A percentile compares a stretch with the other conserved stretches of the same genome.
Conservation (phyloP, 108 stramenopile genomes). For the Pseudonitzschia multiseries region DNA sequence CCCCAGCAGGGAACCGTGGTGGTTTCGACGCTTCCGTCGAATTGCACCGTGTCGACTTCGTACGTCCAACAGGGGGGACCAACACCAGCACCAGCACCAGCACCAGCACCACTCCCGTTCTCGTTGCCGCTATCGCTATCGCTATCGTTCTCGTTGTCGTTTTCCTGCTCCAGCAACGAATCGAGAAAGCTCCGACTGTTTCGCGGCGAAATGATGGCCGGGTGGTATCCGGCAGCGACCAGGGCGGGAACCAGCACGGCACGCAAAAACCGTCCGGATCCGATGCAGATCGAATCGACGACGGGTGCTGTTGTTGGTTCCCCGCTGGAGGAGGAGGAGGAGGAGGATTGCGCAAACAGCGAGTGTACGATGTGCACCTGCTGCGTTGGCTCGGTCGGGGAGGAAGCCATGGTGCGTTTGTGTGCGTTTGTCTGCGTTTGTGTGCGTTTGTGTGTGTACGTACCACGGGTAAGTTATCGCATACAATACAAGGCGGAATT, state of each 20-base stretch:
- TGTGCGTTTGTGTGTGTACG: neutral
- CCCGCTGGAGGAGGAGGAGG: too few species aligned
- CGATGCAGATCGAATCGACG: constrained; percentile 66
- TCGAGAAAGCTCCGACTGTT: constrained; percentile 63
- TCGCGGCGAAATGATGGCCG: constrained; percentile 75
- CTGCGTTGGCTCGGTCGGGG: neutral
- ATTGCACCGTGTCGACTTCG: constrained; percentile 68
- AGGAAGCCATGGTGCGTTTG: neutral
- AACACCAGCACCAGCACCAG: too few species aligned
- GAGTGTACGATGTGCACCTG: neutral
- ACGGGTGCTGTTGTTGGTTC: neutral
- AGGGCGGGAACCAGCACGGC: constrained; percentile 81
- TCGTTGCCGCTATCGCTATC: too few species aligned
- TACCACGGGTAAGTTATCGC: too few species aligned
- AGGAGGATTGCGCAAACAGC: neutral
- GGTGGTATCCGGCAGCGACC: constrained; percentile 26
- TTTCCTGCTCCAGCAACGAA: constrained; percentile 22
- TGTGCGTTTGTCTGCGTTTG: too few species aligned
- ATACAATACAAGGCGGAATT: too few species aligned
- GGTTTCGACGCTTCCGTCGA: constrained; percentile 51
- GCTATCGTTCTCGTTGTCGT: neutral
- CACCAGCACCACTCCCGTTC: too few species aligned
- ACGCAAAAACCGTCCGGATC: constrained; percentile 87
- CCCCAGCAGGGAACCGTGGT: constrained; percentile 46
- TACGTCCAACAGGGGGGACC: neutral